These are phyloP conservation scores for Schrenkiella parvula DNA, from an alignment of 345 rosid species.

Conservation along the genomic window DNA sequence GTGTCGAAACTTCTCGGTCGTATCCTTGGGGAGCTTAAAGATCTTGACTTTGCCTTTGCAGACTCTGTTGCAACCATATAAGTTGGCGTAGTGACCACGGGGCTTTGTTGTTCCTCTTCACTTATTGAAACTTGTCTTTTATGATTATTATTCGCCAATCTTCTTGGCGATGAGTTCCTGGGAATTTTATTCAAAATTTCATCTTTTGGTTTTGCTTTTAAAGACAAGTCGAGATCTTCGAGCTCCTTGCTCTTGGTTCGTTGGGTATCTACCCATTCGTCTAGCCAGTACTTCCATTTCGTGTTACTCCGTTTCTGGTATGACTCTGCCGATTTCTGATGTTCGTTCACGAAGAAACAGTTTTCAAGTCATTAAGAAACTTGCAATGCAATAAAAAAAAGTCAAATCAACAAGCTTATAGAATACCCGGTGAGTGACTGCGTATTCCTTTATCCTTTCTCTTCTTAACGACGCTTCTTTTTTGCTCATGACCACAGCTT, in stretches of 20 bases:
- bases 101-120: constrained; percentile 48
- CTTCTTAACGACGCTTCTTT: constrained; percentile 67
- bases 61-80: constrained; percentile 96
- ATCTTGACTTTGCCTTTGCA: constrained; percentile 79
- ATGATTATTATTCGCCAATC: constrained; percentile 41
- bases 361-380: constrained; percentile 1
- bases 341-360: neutral
- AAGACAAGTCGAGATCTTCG: constrained; percentile 69
- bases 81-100: constrained; percentile 49
- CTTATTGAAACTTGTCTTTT: constrained; percentile 59
- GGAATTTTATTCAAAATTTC: constrained; percentile 36
- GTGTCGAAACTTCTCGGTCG: constrained; percentile 66
- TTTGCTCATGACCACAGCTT: constrained; percentile 56
- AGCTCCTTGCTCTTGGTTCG: constrained; percentile 62
- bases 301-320: constrained; percentile 57
- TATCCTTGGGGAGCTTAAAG: constrained; percentile 64
- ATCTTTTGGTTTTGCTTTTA: constrained; percentile 37
- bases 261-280: constrained; percentile 85
- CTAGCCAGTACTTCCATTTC: constrained; percentile 84
- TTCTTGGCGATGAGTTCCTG: constrained; percentile 43
- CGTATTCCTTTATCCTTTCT: constrained; percentile 62
- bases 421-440: constrained; percentile 62
- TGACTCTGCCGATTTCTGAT: constrained; percentile 78
- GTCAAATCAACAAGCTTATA: neutral
- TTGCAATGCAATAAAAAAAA: neutral